Percentiles rank a stretch among this genome's conserved stretches.
phyloP scores from a whole-genome alignment of 192 early-diverging fungal genomes.

The Phlyctochytrium planicorne region DNA sequence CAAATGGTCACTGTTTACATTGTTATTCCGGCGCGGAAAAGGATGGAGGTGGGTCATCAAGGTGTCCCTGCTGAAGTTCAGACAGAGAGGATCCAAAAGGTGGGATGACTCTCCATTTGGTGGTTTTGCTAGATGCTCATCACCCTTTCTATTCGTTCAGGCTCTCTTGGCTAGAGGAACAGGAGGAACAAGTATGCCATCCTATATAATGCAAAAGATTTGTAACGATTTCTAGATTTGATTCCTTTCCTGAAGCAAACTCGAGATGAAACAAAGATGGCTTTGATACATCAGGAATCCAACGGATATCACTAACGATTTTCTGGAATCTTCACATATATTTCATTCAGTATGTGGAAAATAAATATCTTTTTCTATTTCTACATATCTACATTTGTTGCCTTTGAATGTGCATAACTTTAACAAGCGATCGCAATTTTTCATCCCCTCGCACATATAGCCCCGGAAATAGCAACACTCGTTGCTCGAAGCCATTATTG shows the following conservation, averaged over 20 bases:
- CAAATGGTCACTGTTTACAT: slow-evolving; percentile 92
- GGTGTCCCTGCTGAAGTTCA: slow-evolving; percentile 45
- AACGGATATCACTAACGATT: too few species aligned
- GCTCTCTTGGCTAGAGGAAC: slow-evolving; percentile 35
- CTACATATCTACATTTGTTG: too few species aligned
- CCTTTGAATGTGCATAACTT: too few species aligned
- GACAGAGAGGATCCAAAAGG: slow-evolving; percentile 27
- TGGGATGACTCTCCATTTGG: slow-evolving; percentile 8
- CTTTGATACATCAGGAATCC: too few species aligned
- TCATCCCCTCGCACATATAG: too few species aligned
- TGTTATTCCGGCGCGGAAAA: slow-evolving; percentile 74
- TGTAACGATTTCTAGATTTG: slow-evolving; percentile 48
- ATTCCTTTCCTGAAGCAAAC: slow-evolving; percentile 93
- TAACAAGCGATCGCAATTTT: too few species aligned
- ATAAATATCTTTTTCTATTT: too few species aligned
- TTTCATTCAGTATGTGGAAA: too few species aligned
- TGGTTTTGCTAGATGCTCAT: background rate
- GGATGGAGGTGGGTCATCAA: slow-evolving; percentile 63
- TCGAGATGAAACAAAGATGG: slow-evolving; percentile 68
- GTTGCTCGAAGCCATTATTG: too few species aligned
- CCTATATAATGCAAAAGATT: slow-evolving; percentile 66
- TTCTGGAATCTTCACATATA: too few species aligned
- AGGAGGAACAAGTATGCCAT: slow-evolving; percentile 61
- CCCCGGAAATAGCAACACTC: too few species aligned
- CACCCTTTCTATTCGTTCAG: slow-evolving; percentile 7